Evolutionary conservation across 495 filamentous ascomycete species (phyloP), one percentile per base, ranked within the genome.

Genomic region (Penicillium arizonense): DNA sequence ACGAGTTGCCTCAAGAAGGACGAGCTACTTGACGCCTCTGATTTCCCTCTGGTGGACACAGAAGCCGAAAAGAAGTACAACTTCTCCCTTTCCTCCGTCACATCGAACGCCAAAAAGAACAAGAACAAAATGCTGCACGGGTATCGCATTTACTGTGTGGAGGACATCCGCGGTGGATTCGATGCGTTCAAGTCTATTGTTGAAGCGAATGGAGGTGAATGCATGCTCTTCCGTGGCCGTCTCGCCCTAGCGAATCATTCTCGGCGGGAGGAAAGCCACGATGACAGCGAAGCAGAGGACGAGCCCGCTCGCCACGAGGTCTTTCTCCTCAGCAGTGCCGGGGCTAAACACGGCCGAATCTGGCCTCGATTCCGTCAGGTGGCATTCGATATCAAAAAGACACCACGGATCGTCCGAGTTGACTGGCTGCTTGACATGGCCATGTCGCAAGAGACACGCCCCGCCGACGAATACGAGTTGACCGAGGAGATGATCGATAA

Each of bases 351-450:
- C 57, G 81, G 77, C 59, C 82, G 77, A 53, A 68, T 96, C 38
- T 97, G 92, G 93, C 72, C 77, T 6, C 82, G 80, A 49, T 97
- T 97, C 69, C 77, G 85, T 49, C 81, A 87, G 52, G 81, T 93
- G 80, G 91, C 89, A 7, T 67, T 72, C 44, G 83, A 81, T 34
- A 81, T 85, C 14, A 82, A 86, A 54, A 88, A 88, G 75, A 78
- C 81, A 34, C 86, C 89, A 8, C 77, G 85, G 24, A 85, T 99
- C 44, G 89, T 96, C 13, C 80, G 77, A 16, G 78, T 86, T 16
- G 91, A 97, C 60, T 99, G 95, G 95, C 64, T 97, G 57, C 71
- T 97, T 58, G 86, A 91, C 53, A 83, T 90, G 54, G 89, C 90
- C 4, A 91, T 97, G 88, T 84, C 81, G 49, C 94, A 99, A 72